Base-by-base conservation (phyloP, 1,284 basidiomycete genomes). In the Cerioporus squamosus region DNA sequence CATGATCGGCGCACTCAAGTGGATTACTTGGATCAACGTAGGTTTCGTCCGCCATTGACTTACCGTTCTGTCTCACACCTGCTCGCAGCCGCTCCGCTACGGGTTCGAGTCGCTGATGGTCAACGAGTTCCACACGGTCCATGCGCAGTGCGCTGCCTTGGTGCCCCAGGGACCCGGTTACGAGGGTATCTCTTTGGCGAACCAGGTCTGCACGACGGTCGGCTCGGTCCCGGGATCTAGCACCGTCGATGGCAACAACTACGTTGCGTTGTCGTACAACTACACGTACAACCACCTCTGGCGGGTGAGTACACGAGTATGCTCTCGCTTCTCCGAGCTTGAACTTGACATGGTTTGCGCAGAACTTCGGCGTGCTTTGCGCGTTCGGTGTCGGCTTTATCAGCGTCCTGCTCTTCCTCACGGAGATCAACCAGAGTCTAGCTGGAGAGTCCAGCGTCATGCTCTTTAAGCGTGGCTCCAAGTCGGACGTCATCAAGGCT, bases 251-350 rank as follows among this genome's bases (percentile, higher is more conserved):
- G 86, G 86, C 0, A 76, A 79, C 24, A 67, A 68, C 14, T 93
- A 87, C 72, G 72, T 93, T 38, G 64, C 61, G 17, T 70, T 85
- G 1, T 83, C 86, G 0, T 96, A 81, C 70, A 77, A 75, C 0
- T 96, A 93, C 72, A 68, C 75, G 18, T 81, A 82, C 58, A 72
- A 70, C 23, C 76, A 94, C 68, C 70, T 88, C 8, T 94, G 92
- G 92, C 79, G 80, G 72, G 86, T 88, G 63, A 59, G 84, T 79
- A 0, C 20, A 14, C n/a, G n/a, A n/a, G n/a, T 38, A 36, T 15
- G 3, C 22, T 18, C n/a, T 20, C 26, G 6, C 18, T 26, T 4
- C 22, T 7, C n/a, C 42, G n/a, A 33, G 40, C 10, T 12, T 4
- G 31, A 44, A 54, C 29, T 38, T 31, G 50, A 39, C 9, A 20